Evolutionary conservation across 352 stramenopile genomes (phyloP).

Genomic region (Lagenidium sp.): DNA sequence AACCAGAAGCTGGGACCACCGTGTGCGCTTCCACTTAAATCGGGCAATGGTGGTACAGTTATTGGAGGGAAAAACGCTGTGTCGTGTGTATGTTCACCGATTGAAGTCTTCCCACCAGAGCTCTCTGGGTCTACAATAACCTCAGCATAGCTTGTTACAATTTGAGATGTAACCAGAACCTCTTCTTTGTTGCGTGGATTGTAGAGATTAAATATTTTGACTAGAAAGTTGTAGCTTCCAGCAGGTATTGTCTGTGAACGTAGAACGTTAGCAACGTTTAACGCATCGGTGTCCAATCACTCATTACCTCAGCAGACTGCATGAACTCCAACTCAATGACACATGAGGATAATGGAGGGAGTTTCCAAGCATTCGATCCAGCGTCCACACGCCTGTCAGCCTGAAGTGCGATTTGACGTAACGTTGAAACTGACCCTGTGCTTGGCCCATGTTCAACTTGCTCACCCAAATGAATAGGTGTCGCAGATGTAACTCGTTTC

Average conservation of each 20-base stretch:
- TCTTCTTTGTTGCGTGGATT: conserved; percentile 79
- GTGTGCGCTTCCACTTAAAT: conserved; percentile 17
- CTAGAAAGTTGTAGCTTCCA: conserved; percentile 44
- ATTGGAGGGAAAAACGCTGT: conserved; percentile 68
- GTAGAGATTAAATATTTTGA: conserved; percentile 65
- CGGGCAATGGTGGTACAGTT: conserved; percentile 48
- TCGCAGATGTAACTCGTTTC: conserved; percentile 23
- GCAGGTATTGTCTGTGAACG: conserved; percentile 24
- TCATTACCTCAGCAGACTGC: conserved; percentile 42
- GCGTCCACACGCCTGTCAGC: conserved; percentile 4
- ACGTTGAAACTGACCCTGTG: conserved; percentile 2
- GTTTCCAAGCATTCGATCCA: conserved; percentile 47
- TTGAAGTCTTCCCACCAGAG: conserved; percentile 27
- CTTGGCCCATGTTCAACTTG: too few species aligned
- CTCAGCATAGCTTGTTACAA: conserved; percentile 82
- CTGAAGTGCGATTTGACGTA: conserved; percentile 1
- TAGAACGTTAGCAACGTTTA: not conserved
- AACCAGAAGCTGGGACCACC: conserved; percentile 77
- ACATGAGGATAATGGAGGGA: conserved; percentile 34
- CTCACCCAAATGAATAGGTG: conserved; percentile 15
- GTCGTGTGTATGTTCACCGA: conserved; percentile 18
- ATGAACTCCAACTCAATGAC: conserved; percentile 65
- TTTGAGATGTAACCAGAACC: conserved; percentile 46
- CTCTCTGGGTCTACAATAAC: conserved; percentile 72
- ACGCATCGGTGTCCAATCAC: not conserved